Evolutionary conservation across 768 basidiomycete species (phyloP).

Genomic region (Nidula microcarpa): DNA sequence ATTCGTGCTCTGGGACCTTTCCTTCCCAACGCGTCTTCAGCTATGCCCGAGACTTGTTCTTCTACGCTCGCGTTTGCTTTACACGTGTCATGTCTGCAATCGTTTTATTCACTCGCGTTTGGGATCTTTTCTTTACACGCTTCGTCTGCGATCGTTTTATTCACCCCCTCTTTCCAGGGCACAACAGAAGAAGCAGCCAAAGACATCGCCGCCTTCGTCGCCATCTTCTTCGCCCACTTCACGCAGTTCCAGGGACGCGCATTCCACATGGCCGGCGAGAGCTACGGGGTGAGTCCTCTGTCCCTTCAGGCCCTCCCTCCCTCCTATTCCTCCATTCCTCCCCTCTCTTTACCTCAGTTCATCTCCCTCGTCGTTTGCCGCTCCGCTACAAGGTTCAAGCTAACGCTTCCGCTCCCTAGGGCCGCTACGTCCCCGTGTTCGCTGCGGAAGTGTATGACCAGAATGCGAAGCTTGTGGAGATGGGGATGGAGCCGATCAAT

Average conservation of each 20-base stretch:
- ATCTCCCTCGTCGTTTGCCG: not conserved
- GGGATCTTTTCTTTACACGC: no score
- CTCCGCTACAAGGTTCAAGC: not conserved
- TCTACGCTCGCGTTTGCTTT: no score
- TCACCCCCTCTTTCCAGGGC: slow-evolving; percentile 31
- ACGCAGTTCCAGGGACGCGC: slow-evolving; percentile 62
- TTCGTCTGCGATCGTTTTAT: no score
- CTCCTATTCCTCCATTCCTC: no score
- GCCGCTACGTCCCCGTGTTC: slow-evolving; percentile 71
- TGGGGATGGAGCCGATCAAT: slow-evolving; percentile 58
- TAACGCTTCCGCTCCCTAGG: slow-evolving; percentile 28
- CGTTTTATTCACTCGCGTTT: no score
- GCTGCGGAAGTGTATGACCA: slow-evolving; percentile 76
- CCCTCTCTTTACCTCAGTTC: no score
- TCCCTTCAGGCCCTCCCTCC: not conserved
- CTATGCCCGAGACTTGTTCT: no score
- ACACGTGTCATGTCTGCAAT: no score
- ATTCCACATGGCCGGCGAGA: slow-evolving; percentile 72
- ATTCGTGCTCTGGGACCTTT: no score
- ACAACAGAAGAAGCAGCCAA: slow-evolving; percentile 60
- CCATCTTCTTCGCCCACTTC: slow-evolving; percentile 76
- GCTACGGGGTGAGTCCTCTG: slow-evolving; percentile 57
- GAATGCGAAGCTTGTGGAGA: slow-evolving; percentile 51
- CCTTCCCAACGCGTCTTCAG: no score
- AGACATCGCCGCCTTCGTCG: slow-evolving; percentile 68